Evolutionary conservation across 768 basidiomycete genomes (phyloP), one percentile per base, ranked within the genome.

Genomic region (Boletus reticulatus): DNA sequence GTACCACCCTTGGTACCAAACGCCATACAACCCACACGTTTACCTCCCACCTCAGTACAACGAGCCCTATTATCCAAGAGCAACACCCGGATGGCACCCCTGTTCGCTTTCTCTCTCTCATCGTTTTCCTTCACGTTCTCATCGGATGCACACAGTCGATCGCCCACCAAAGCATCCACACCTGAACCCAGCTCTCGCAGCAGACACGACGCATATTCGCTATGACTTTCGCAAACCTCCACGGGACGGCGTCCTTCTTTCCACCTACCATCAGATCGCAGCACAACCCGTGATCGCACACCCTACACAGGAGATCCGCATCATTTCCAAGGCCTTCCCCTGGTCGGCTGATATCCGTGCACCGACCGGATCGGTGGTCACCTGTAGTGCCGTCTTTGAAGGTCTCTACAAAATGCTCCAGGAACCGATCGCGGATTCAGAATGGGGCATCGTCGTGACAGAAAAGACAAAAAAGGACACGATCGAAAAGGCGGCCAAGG

Each of bases 311-410:
- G 61, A 70, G 4, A 58, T 87, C 55, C 81, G 81, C 12, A 73
- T 89, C 44, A 73, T 87, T 56, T 85, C 79, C 16, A 81, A 80
- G 51, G 68, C 77, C 4, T 87, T 88, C 67, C 87, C 87, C 0
- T 88, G 87, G 87, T 62, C 77, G 6, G 77, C 87, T 60, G 80
- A 85, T 19, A 79, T 89, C 56, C 72, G 72, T 20, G 72, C 71
- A 17, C 66, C 67, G 0, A 34, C 58, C 0, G 66, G 68, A 6
- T 61, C 71, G 4, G 32, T 62, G 19, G 55, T 78, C 44, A 83
- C 83, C 2, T 84, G 82, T 56, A 74, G 77, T 46, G 74, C 75
- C 19, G 70, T 89, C 6, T 86, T 86, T 75, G 78, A 81, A 31
- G 80, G 76, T 4, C 38, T 89, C 19, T 72, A 82, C 53, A 59